Conservation (phyloP, 371 early-diverging fungal species). For the Mortierella sp. region DNA sequence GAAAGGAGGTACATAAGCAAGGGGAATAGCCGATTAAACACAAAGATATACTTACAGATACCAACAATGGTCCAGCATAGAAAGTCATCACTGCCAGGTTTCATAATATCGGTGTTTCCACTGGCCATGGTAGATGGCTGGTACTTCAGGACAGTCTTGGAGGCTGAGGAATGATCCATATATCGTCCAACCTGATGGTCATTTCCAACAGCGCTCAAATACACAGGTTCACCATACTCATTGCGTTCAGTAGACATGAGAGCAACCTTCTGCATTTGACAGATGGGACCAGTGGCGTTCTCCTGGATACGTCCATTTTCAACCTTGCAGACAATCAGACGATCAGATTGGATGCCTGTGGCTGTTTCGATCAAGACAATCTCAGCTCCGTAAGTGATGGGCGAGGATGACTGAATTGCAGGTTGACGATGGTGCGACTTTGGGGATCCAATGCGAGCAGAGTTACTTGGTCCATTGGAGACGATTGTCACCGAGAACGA, state of each 20-base stretch:
- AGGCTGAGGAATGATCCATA: constrained; percentile 47
- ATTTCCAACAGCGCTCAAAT: constrained; percentile 51
- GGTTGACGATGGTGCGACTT: constrained; percentile 42
- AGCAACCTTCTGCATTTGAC: constrained; percentile 91
- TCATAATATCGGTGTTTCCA: constrained; percentile 41
- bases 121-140: constrained; percentile 44
- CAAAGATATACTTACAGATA: constrained; percentile 59
- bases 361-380: constrained; percentile 75
- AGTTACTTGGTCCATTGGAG: constrained; percentile 43
- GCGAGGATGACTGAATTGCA: constrained; percentile 40
- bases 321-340: constrained; percentile 83
- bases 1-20: neutral
- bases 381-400: constrained; percentile 82
- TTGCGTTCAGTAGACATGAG: constrained; percentile 64
- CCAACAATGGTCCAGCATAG: constrained; percentile 92
- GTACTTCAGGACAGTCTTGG: constrained; percentile 53
- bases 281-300: constrained; percentile 79
- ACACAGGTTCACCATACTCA: constrained; percentile 34
- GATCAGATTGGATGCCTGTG: constrained; percentile 76
- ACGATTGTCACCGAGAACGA: constrained; percentile 78
- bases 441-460: constrained; percentile 20
- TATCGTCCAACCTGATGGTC: constrained; percentile 56
- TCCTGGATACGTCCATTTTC: constrained; percentile 79
- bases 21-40: neutral
- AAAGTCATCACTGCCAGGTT: constrained; percentile 74